Conservation (phyloP, 495 filamentous ascomycete species). For the Emericellopsis terricola region DNA sequence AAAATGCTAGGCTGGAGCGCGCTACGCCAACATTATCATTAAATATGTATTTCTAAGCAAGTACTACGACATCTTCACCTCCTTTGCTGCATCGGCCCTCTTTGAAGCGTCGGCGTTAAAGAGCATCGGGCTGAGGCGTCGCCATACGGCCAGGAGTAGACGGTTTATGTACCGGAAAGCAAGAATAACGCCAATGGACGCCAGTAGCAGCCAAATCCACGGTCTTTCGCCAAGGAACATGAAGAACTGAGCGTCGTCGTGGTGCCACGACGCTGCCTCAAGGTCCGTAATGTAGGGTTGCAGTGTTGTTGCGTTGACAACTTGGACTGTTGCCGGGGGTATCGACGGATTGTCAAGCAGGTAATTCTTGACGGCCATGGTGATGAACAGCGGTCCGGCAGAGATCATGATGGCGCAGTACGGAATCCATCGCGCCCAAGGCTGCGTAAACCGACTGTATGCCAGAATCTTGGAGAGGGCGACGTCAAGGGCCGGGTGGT, state of each 20-base stretch:
- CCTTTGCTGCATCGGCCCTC: slow-evolving; percentile 1
- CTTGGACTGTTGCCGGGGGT: background rate
- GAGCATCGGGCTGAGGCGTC: too few relatives aligned
- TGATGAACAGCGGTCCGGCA: slow-evolving; percentile 1
- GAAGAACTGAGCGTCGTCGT: background rate
- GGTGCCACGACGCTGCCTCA: slow-evolving; percentile 1
- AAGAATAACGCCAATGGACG: too few relatives aligned
- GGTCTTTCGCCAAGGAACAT: slow-evolving; percentile 1
- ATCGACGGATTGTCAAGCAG: background rate
- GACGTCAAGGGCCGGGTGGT: background rate
- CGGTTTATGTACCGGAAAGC: too few relatives aligned
- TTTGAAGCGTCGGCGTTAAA: too few relatives aligned
- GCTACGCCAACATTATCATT: too few relatives aligned
- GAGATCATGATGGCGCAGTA: slow-evolving; percentile 2
- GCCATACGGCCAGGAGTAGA: too few relatives aligned
- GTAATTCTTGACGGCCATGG: slow-evolving; percentile 1
- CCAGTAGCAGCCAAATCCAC: background rate
- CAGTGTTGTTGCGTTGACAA: background rate
- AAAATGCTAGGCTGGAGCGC: too few relatives aligned
- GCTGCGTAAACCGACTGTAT: background rate
- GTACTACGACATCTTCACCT: too few relatives aligned
- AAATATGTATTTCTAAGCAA: too few relatives aligned
- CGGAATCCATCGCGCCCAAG: background rate
- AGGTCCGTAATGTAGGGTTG: background rate
- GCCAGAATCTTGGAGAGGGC: background rate